Evolutionary conservation across 2,329 filamentous ascomycete genomes (phyloP), one percentile per base, ranked within the genome.

Genomic region (Colletotrichum neosansevieriae): DNA sequence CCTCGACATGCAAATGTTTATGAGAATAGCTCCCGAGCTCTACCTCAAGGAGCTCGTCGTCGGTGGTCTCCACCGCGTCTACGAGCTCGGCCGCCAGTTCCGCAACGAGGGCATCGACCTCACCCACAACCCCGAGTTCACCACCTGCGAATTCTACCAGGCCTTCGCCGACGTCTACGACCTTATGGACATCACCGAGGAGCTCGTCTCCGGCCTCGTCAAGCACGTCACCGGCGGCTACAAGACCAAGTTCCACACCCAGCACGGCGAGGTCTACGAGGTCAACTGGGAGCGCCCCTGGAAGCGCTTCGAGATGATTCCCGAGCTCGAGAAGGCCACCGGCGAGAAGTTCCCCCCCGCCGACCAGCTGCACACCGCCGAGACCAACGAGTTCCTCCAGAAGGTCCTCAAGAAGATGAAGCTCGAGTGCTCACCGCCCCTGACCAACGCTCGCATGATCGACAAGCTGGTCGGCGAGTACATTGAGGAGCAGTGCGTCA

Each of bases 111-210:
- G 92, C 68, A 91, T 94, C 72, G 94, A 97, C 79, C 84, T 96
- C 58, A 99, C 96, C 7, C 96, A 99, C 86, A 99, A 98, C 85
- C 96, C 93, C 44, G 96, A 99, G 79, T 99, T 99, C 84, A 99
- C 96, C 49, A 97, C 94, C 29, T 93, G 94, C 79, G 96, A 99
- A 81, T 98, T 98, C 83, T 99, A 99, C 82, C 91, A 92, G 88
- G 95, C 96, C 3, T 98, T 94, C 73, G 92, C 92, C 63, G 94
- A 97, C 80, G 89, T 97, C 73, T 92, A 97, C 80, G 94, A 97
- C 76, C 83, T 97, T 67, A 94, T 97, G 91, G 84, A 92, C 69
- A 87, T 94, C 76, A 98, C 96, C 2, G 96, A 99, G 81, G 94
- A 98, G 77, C 91, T 99, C 34, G 92, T 99, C 53, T 94, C 93